Evolutionary conservation across 2,329 filamentous ascomycete species (phyloP), one percentile per base, ranked within the genome.

Genomic region (Cucurbitaria berberidis): DNA sequence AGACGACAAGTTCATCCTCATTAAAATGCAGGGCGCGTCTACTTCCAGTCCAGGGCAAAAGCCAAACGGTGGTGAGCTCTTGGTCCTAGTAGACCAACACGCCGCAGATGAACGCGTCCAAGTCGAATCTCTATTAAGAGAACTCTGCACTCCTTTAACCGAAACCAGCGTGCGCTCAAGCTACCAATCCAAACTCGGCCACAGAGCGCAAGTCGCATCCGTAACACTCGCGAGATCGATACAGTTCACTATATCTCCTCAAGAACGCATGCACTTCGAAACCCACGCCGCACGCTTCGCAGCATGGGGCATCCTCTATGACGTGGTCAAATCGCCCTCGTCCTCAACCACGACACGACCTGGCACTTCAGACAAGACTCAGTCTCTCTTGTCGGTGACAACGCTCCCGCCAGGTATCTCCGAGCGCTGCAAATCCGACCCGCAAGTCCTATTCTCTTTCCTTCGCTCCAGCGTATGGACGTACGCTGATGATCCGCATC

Each of bases 21-120:
- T 86, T 19, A 88, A 84, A 57, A 76, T 90, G 44, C 70, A 24
- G 15, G 53, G 59, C 6, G 36, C 74, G 0, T 45, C 67, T 3
- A 53, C 45, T 5, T 5, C 32, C 9, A 29, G 10, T 1, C 13
- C 2, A n/a, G 30, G 16, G 10, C 39, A 34, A 7, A n/a, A 56
- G 38, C 30, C 38, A 7, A n/a, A 18, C 6, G 8, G 22, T 7
- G 8, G 22, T 13, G 57, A 69, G 2, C 62, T 86, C 1, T 77
- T 98, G 4, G 81, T 96, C 0, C 79, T 97, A 34, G 82, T 97
- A 5, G 95, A 99, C 67, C 95, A 99, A 68, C 95, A 99, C 70
- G 95, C 95, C 0, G 95, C 93, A 3, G 93, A 97, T 70, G 95
- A 99, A 77, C 84, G 95, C 40, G 86, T 89, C 57, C 86, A 87